Base-by-base conservation (phyloP, 129 eudicot genomes). In the Flaveria ramosissima region DNA sequence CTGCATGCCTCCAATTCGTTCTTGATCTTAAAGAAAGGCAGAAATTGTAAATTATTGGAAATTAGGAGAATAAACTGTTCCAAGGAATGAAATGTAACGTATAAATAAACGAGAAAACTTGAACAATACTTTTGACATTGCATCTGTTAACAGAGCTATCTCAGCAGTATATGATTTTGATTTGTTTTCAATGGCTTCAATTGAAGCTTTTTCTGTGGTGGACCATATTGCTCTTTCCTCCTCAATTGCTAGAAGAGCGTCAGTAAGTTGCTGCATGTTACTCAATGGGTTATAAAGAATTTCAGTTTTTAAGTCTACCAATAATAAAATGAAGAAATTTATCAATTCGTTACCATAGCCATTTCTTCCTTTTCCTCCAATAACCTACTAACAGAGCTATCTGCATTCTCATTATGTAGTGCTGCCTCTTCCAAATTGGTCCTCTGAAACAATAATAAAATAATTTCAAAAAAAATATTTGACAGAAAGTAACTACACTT, bases 221-320 rank as follows among this genome's bases (percentile, higher is more conserved):
- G 79, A 80, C 96, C 99, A 87, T 77, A 91, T 79, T 43, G 96
- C 99, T 83, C 87, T 85, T 78, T 89, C 97, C 81, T 95, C 97
- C 86, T 95, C 99, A 82, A 88, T 82, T 60, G 88, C 84, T 80
- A 91, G 78, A 77, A 91, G 97, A 75, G 94, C 93, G 65, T 95
- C 93, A 3, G 99, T 83, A 72, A 95, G 95, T 95, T 91, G 94
- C 99, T 95, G 88, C 83, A 84, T 64, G 55, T 80, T 27, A 65
- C 72, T 32, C 57, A 23, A 68, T 46, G 66, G 15, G 72, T 76
- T 32, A 15, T 47, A 48, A 64, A 8, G 64, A 57, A 51, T 82
- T 62, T 36, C 41, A 36, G 82, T 48, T 52, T 26, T 53, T 16
- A 74, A 55, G 51, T 41, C 20, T 0, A 21, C 14, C 27, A 56